These are phyloP conservation scores for Phialemonium atrogriseum DNA, from an alignment of 2,329 filamentous ascomycete genomes.

Conservation along the genomic window DNA sequence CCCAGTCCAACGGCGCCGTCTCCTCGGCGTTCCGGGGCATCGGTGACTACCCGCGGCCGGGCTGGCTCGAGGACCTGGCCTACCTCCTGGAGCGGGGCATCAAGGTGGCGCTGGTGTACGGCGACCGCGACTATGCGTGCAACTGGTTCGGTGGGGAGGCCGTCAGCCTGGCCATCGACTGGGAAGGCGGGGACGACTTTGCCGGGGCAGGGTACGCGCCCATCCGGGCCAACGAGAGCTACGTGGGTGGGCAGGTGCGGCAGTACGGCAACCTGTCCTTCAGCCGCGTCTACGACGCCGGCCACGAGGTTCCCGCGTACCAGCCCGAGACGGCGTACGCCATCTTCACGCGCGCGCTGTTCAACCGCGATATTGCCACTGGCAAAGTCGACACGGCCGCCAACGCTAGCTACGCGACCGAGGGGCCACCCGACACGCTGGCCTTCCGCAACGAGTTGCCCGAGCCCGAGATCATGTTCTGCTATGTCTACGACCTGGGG, in stretches of 20 bases:
- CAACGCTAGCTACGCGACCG: constrained; percentile 29
- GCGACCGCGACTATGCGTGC: constrained; percentile 35
- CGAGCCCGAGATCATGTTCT: constrained; percentile 40
- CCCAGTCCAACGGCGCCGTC: constrained; percentile 23
- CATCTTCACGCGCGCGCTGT: constrained; percentile 44
- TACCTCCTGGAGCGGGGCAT: constrained; percentile 39
- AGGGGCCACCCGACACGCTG: constrained; percentile 22
- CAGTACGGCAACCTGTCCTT: constrained; percentile 62
- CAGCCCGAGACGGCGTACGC: constrained; percentile 40
- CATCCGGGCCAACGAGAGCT: constrained; percentile 51
- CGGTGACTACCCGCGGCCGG: constrained; percentile 38
- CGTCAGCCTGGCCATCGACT: constrained; percentile 46
- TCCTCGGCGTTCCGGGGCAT: constrained; percentile 6
- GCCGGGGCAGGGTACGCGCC: constrained; percentile 55
- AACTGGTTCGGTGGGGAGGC: constrained; percentile 56
- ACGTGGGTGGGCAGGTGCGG: constrained; percentile 58
- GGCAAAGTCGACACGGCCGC: constrained; percentile 31
- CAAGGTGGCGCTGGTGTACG: constrained; percentile 54
- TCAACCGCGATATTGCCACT: constrained; percentile 39
- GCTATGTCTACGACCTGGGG: constrained; percentile 47
- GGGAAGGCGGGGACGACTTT: constrained; percentile 35
- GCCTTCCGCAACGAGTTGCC: constrained; percentile 41
- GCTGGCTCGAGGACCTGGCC: constrained; percentile 32
- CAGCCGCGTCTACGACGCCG: constrained; percentile 48
- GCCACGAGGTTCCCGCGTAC: constrained; percentile 46